Percentiles rank a stretch among this genome's conserved stretches.
Evolutionary conservation across 2,329 filamentous ascomycete genomes (phyloP).

Genomic region (Botrytis aclada): DNA sequence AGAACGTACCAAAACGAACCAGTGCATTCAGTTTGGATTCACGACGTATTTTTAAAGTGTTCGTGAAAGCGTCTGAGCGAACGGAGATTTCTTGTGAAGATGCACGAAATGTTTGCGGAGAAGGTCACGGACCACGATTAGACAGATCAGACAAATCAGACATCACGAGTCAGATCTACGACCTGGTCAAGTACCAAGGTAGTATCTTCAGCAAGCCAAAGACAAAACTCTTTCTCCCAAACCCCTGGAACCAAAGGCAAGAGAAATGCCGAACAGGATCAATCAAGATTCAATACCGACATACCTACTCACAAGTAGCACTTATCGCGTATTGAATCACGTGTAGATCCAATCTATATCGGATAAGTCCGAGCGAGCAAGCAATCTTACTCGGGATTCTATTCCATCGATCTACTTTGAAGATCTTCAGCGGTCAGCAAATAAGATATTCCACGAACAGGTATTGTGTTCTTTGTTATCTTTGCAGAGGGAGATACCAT

Average conservation of each 20-base stretch:
- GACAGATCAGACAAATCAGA: background rate
- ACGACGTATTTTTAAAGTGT: background rate
- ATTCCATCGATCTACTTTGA: background rate
- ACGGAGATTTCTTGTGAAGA: constrained; percentile 10
- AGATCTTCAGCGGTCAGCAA: background rate
- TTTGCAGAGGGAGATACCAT: background rate
- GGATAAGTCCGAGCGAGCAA: background rate
- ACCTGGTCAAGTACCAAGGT: background rate
- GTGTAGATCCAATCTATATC: background rate
- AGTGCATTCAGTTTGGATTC: background rate
- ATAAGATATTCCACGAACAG: background rate
- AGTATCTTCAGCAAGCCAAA: background rate
- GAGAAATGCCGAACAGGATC: background rate
- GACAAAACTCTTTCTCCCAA: background rate
- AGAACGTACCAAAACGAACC: background rate
- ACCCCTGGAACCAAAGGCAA: background rate
- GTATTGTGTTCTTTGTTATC: background rate
- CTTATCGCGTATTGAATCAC: background rate
- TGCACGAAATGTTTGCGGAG: background rate
- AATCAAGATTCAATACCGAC: background rate
- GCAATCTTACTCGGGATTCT: background rate
- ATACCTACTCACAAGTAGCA: background rate
- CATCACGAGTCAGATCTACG: background rate
- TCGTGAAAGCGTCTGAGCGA: background rate
- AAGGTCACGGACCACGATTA: background rate